A percentile compares a stretch with the other conserved stretches of the same genome.
Evolutionary conservation across 164 flowering plant species (phyloP).

Genomic region (Liriodendron chinense): DNA sequence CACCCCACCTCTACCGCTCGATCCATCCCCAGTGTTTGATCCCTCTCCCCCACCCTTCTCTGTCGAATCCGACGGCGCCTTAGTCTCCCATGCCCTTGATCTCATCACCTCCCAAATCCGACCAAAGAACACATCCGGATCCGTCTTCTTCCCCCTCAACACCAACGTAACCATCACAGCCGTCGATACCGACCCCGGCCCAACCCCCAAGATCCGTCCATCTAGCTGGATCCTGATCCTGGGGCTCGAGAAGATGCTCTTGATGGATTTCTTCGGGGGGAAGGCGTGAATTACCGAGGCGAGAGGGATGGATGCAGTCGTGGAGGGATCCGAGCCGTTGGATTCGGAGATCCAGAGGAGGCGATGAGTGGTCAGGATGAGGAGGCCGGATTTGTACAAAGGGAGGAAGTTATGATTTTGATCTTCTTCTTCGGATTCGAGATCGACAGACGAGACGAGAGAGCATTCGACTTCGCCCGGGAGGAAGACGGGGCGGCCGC

Average conservation of each 20-base stretch:
- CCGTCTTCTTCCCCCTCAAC: slow-evolving; percentile 61
- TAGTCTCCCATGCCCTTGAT: slow-evolving; percentile 68
- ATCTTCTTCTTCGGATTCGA: slow-evolving; percentile 47
- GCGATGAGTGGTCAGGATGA: slow-evolving; percentile 81
- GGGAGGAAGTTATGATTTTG: slow-evolving; percentile 30
- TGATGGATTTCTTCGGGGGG: slow-evolving; percentile 67
- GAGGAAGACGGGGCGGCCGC: slow-evolving; percentile 72
- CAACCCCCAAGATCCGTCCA: slow-evolving; percentile 26
- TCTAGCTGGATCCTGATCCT: slow-evolving; percentile 63
- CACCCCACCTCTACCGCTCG: slow-evolving; percentile 13
- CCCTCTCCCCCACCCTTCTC: slow-evolving; percentile 7
- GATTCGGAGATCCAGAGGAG: slow-evolving; percentile 60
- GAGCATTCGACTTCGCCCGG: slow-evolving; percentile 64
- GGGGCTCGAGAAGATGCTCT: slow-evolving; percentile 73
- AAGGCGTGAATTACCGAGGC: slow-evolving; percentile 54
- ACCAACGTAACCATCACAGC: slow-evolving; percentile 48
- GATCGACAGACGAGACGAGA: slow-evolving; percentile 66
- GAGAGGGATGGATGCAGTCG: slow-evolving; percentile 43
- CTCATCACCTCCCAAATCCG: slow-evolving; percentile 79
- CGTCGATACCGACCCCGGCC: slow-evolving; percentile 26
- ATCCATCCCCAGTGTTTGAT: slow-evolving; percentile 10
- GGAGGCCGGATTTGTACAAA: slow-evolving; percentile 53
- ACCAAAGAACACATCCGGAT: slow-evolving; percentile 52
- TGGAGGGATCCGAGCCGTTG: slow-evolving; percentile 1
- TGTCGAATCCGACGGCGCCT: slow-evolving; percentile 13